Evolutionary conservation across 139 green algal species (phyloP), one percentile per base, ranked within the genome.

Genomic region (Chlorella ohadii): DNA sequence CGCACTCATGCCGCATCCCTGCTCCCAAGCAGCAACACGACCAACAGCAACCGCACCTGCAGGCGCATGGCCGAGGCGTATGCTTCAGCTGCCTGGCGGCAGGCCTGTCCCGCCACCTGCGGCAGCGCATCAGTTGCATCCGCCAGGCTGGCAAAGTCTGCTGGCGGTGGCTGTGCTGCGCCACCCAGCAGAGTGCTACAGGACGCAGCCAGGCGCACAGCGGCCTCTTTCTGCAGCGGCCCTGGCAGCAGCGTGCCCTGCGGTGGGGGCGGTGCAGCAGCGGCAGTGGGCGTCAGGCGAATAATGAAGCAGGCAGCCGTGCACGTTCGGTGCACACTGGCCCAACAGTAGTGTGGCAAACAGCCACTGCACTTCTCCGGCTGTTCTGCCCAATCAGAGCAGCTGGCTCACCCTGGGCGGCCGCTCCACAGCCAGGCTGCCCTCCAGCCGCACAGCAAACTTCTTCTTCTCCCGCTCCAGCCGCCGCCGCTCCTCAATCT

Each of bases 381-480:
- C n/a, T n/a, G n/a, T n/a, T n/a, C n/a, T n/a, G n/a, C n/a, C n/a
- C n/a, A n/a, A n/a, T n/a, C n/a, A n/a, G n/a, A n/a, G n/a, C n/a
- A n/a, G n/a, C n/a, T n/a, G n/a, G n/a, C n/a, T 38, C 75, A 83
- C 85, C 80, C 71, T 83, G 27, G 68, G 76, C 4, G 88, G 88
- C 15, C 78, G 63, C 44, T 70, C n/a, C 27, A 91, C 72, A 13
- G 55, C 44, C 41, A 88, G 71, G 59, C 31, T 70, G 36, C 86
- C 86, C 72, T 91, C 81, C 61, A 91, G 27, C 33, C 82, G 61
- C 44, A 89, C 41, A 4, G 72, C 82, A 86, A 91, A 91, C 36
- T 51, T 65, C 39, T 86, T 75, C 82, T 84, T 87, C 56, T 85
- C 66, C 44, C 51, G 73, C 31, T 87, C 56, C 57, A 90, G 70